phyloP scores from a whole-genome alignment of 495 filamentous ascomycete genomes.

The Poronia punctata region DNA sequence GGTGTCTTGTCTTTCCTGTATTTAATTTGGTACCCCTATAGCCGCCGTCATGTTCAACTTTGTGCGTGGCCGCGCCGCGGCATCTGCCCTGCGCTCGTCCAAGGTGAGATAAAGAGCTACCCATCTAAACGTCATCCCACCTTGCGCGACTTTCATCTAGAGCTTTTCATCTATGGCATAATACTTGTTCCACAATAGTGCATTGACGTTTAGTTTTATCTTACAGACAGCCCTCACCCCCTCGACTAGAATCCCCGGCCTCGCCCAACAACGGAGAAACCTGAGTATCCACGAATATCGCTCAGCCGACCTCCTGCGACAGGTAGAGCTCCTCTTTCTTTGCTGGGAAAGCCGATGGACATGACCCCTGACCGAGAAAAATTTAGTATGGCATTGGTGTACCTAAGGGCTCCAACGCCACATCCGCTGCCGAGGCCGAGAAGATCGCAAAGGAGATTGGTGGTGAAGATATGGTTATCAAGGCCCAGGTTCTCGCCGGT shows the following conservation, averaged over 20 bases:
- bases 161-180: neutral
- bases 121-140: conserved; percentile 6
- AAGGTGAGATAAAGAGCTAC: conserved; percentile 33
- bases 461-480: conserved; percentile 97
- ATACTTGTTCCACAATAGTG: conserved; percentile 6
- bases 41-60: conserved; percentile 38
- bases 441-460: conserved; percentile 81
- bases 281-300: conserved; percentile 97
- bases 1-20: no score
- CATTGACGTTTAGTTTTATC: no score
- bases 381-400: conserved; percentile 87
- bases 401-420: conserved; percentile 79
- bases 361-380: conserved; percentile 20
- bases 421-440: conserved; percentile 80
- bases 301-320: conserved; percentile 79
- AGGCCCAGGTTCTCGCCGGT: conserved; percentile 96
- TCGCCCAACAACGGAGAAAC: conserved; percentile 66
- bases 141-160: neutral
- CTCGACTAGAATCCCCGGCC: conserved; percentile 35
- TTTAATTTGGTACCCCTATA: no score
- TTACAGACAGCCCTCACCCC: conserved; percentile 28
- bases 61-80: conserved; percentile 41
- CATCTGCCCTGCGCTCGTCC: conserved; percentile 39
- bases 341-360: no score
- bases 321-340: conserved; percentile 48